Evolutionary conservation across 805 yeast species (phyloP).

Genomic region (Yarrowia sp.): DNA sequence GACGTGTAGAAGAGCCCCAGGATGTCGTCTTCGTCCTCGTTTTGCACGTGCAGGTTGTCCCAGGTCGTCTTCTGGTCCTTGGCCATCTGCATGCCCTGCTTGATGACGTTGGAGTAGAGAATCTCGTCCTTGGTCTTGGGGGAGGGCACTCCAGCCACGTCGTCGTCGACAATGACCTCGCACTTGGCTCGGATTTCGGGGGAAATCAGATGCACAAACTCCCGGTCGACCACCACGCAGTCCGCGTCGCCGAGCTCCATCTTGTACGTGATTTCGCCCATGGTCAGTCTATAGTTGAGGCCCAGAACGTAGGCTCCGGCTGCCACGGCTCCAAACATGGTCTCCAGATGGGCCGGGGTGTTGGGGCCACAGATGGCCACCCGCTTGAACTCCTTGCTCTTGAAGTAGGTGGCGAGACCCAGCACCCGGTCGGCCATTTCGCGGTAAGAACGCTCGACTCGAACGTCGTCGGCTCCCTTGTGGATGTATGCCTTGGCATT

Average conservation of each 20-base stretch:
- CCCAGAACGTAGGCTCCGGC: constrained; percentile 50
- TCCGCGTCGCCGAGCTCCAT: constrained; percentile 48
- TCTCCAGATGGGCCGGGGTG: constrained; percentile 51
- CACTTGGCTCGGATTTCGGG: constrained; percentile 24
- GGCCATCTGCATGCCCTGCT: constrained; percentile 41
- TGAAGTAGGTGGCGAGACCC: constrained; percentile 48
- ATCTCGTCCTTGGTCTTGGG: constrained; percentile 33
- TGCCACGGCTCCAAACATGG: constrained; percentile 50
- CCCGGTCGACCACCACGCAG: constrained; percentile 47
- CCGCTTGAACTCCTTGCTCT: constrained; percentile 43
- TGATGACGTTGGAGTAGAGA: constrained; percentile 41
- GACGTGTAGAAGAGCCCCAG: constrained; percentile 48
- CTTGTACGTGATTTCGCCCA: constrained; percentile 47
- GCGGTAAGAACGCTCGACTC: constrained; percentile 44
- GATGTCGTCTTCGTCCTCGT: constrained; percentile 43
- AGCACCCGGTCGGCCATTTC: constrained; percentile 47
- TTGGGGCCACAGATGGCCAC: constrained; percentile 50
- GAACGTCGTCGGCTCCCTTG: constrained; percentile 38
- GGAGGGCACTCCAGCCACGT: background rate
- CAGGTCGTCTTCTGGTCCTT: constrained; percentile 40
- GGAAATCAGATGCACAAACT: constrained; percentile 44
- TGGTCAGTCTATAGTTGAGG: constrained; percentile 49
- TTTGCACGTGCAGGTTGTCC: constrained; percentile 43
- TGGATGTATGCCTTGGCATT: constrained; percentile 49
- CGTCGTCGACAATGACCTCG: constrained; percentile 43